A percentile compares a stretch with the other conserved stretches of the same genome.
Conservation (phyloP, 2,329 filamentous ascomycete species). For the Pseudogymnoascus sp. region DNA sequence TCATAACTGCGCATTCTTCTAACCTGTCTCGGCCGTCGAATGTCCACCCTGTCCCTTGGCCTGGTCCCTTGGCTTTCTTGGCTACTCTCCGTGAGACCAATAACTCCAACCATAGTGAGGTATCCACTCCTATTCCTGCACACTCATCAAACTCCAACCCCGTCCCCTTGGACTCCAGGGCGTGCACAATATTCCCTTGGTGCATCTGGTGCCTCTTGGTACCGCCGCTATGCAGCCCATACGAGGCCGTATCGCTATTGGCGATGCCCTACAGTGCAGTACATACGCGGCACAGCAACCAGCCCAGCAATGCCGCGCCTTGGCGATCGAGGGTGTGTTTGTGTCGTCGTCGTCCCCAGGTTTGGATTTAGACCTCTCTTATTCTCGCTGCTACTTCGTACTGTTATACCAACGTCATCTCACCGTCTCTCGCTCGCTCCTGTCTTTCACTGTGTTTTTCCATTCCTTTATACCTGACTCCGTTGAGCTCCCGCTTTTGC, state of each 20-base stretch:
- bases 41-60: conserved; percentile 2
- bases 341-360: not conserved
- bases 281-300: not conserved
- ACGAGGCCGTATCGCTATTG: not conserved
- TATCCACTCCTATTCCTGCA: not conserved
- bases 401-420: not conserved
- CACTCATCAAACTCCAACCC: not conserved
- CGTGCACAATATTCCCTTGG: not conserved
- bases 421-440: conserved; percentile 2
- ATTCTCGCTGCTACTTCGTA: not conserved
- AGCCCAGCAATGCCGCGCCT: conserved; percentile 7
- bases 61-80: conserved; percentile 1
- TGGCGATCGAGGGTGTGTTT: not conserved
- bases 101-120: not conserved
- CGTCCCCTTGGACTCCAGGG: not conserved
- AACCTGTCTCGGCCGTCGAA: not conserved
- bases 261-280: not conserved
- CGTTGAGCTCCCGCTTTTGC: not conserved
- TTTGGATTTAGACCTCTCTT: not conserved
- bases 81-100: not conserved
- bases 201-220: not conserved
- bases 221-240: not conserved
- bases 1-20: not conserved
- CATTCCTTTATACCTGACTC: not conserved
- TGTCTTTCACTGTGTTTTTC: not conserved